phyloP scores from a whole-genome alignment of 1,284 basidiomycete genomes.

The Hypsizygus ulmarius region DNA sequence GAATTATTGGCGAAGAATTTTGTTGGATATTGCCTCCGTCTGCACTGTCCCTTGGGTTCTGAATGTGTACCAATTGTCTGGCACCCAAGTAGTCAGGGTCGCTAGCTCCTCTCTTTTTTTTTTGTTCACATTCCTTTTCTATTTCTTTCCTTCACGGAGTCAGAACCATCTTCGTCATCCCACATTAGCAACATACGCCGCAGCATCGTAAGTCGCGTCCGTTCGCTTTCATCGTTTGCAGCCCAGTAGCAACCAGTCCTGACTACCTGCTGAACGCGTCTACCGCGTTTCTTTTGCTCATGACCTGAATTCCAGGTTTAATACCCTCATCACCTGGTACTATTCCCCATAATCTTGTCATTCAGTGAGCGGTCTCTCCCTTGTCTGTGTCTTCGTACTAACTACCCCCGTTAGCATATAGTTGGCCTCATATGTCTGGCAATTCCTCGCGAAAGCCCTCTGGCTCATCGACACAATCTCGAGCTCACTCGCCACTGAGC shows the following conservation, averaged over 20 bases:
- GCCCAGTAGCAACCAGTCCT: slow-evolving; percentile 13
- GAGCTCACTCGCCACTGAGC: slow-evolving; percentile 55
- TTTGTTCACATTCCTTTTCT: slow-evolving; percentile 17
- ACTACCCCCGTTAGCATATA: slow-evolving; percentile 21
- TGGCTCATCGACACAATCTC: slow-evolving; percentile 61
- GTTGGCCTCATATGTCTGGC: slow-evolving; percentile 48
- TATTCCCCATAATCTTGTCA: slow-evolving; percentile 17
- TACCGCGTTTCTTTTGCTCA: slow-evolving; percentile 9
- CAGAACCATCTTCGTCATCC: background rate
- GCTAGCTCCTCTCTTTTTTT: slow-evolving; percentile 9
- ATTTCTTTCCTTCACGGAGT: slow-evolving; percentile 9
- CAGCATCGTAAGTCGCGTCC: slow-evolving; percentile 27
- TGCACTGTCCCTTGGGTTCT: slow-evolving; percentile 15
- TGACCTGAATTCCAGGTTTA: slow-evolving; percentile 23
- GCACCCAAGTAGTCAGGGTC: slow-evolving; percentile 12
- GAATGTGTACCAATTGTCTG: slow-evolving; percentile 10
- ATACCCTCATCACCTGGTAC: slow-evolving; percentile 19
- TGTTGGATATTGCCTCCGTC: slow-evolving; percentile 37
- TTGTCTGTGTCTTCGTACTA: slow-evolving; percentile 2
- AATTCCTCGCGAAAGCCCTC: slow-evolving; percentile 63
- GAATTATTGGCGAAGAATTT: slow-evolving; percentile 25
- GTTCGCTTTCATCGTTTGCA: slow-evolving; percentile 14
- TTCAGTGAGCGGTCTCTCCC: slow-evolving; percentile 13
- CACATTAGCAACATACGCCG: slow-evolving; percentile 5
- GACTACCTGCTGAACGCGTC: slow-evolving; percentile 12